Conservation (phyloP, 352 stramenopile species). For the Phytophthora meadii region DNA sequence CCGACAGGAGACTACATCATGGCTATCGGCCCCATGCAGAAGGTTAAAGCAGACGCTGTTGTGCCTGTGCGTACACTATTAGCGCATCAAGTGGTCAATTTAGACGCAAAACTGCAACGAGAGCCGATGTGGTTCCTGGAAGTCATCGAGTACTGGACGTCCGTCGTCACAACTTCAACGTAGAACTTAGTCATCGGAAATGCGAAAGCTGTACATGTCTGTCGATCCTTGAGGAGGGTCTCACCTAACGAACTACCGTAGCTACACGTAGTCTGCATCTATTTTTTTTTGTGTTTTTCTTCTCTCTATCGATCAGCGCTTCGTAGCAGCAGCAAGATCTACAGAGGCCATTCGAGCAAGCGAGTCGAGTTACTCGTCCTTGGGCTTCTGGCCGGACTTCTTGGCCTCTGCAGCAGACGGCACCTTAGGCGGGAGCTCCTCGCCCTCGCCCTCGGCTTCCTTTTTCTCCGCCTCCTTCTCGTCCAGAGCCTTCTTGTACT, state of each 20-base stretch:
- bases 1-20: conserved; percentile 74
- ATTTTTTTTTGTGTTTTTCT: conserved; percentile 14
- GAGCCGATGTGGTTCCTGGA: conserved; percentile 78
- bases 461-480: conserved; percentile 36
- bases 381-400: conserved; percentile 50
- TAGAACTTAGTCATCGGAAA: conserved; percentile 18
- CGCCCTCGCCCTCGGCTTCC: conserved; percentile 6
- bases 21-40: conserved; percentile 75
- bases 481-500: conserved; percentile 57
- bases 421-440: conserved; percentile 35
- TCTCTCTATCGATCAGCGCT: conserved; percentile 38
- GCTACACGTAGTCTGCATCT: conserved; percentile 19
- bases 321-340: conserved; percentile 29
- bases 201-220: conserved; percentile 33
- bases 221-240: conserved; percentile 38
- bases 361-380: conserved; percentile 49
- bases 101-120: conserved; percentile 62
- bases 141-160: conserved; percentile 77
- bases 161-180: conserved; percentile 31
- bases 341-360: conserved; percentile 19
- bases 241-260: conserved; percentile 27
- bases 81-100: conserved; percentile 67
- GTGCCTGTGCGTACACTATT: conserved; percentile 38
- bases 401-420: conserved; percentile 42
- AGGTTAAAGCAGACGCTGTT: conserved; percentile 26